Evolutionary conservation across 1,139 yeast species (phyloP).

Genomic region (Blastobotrys niveus): DNA sequence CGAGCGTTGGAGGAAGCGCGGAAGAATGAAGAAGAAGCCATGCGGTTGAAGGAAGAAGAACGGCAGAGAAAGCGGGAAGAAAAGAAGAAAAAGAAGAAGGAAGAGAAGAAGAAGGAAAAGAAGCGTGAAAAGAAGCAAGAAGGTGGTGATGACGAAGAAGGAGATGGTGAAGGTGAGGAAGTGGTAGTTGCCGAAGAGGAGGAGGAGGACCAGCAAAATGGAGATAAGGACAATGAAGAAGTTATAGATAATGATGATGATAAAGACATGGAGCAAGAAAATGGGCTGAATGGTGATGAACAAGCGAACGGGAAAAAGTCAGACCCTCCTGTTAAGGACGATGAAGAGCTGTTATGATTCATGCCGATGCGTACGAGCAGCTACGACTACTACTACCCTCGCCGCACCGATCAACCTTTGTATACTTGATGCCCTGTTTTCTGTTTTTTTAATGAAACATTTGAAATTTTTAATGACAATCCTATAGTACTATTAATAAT

Average conservation of each 20-base stretch:
- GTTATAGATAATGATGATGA: conserved; percentile 5
- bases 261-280: not conserved
- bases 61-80: conserved; percentile 19
- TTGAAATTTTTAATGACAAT: no score
- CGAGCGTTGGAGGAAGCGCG: conserved; percentile 32
- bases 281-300: not conserved
- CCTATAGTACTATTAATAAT: no score
- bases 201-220: conserved; percentile 2
- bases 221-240: not conserved
- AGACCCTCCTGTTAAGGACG: not conserved
- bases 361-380: no score
- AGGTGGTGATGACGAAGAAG: conserved; percentile 11
- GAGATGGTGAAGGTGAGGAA: not conserved
- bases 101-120: conserved; percentile 12
- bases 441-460: no score
- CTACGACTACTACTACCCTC: no score
- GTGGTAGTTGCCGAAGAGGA: conserved; percentile 9
- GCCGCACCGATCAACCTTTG: no score
- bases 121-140: conserved; percentile 29
- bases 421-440: no score
- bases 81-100: conserved; percentile 16
- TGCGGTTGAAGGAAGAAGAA: conserved; percentile 20
- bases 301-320: not conserved
- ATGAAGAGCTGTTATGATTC: no score
- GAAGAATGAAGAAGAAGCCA: conserved; percentile 29